phyloP scores from a whole-genome alignment of 345 rosid genomes.

The Euphorbia peplus region DNA sequence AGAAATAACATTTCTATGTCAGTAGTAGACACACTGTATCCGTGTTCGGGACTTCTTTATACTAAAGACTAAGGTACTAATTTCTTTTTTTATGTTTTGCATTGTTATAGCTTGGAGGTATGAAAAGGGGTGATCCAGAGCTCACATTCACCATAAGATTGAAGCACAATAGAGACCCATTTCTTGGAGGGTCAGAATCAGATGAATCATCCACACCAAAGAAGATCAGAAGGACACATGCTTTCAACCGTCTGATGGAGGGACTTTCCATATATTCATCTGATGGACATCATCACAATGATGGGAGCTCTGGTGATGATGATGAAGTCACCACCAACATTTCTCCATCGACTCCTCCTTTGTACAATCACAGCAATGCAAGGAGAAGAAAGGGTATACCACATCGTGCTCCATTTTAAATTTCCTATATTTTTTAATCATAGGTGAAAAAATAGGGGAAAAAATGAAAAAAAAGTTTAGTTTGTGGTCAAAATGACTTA shows the following conservation, averaged over 20 bases:
- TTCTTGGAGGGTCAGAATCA: slow-evolving; percentile 53
- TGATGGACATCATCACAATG: slow-evolving; percentile 22
- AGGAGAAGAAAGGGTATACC: slow-evolving; percentile 80
- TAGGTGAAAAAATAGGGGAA: background rate
- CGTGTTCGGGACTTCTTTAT: no score
- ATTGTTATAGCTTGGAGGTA: slow-evolving; percentile 58
- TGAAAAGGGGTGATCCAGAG: slow-evolving; percentile 55
- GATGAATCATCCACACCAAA: slow-evolving; percentile 75
- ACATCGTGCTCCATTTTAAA: slow-evolving; percentile 64
- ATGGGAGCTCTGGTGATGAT: slow-evolving; percentile 62
- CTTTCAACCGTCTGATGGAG: slow-evolving; percentile 59
- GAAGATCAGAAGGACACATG: slow-evolving; percentile 54
- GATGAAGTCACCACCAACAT: slow-evolving; percentile 51
- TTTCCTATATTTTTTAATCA: background rate
- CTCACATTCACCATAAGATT: slow-evolving; percentile 54
- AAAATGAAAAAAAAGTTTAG: background rate
- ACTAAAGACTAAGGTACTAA: background rate
- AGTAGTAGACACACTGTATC: no score
- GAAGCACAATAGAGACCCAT: slow-evolving; percentile 46
- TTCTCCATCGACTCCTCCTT: slow-evolving; percentile 59
- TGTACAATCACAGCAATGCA: slow-evolving; percentile 60
- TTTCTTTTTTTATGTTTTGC: background rate
- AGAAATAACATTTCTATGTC: no score
- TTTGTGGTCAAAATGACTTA: background rate
- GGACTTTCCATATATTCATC: slow-evolving; percentile 48